Evolutionary conservation across 1,139 yeast genomes (phyloP).

Genomic region (Zygosaccharomyces sapae): DNA sequence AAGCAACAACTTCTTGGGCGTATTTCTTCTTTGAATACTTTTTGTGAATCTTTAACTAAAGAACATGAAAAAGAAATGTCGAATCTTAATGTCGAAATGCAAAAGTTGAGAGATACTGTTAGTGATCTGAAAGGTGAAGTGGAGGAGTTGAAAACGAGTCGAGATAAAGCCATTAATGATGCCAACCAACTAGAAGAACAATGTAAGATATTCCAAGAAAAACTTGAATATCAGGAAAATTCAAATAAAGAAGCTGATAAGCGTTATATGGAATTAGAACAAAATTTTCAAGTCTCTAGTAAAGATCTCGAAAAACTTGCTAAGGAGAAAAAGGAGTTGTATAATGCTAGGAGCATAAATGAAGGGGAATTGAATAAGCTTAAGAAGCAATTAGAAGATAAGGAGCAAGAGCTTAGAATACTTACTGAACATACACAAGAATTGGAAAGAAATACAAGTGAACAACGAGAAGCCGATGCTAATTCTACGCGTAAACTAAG

Average conservation of each 20-base stretch:
- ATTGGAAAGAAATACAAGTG: neutral
- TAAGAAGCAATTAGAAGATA: conserved; percentile 5
- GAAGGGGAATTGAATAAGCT: conserved; percentile 4
- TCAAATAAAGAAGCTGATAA: conserved; percentile 3
- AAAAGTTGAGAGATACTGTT: conserved; percentile 1
- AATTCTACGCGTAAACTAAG: neutral
- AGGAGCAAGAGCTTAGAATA: neutral
- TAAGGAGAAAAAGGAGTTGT: conserved; percentile 7
- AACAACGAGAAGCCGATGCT: neutral
- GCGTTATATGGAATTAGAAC: neutral
- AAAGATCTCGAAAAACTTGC: conserved; percentile 10
- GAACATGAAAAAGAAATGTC: conserved; percentile 6
- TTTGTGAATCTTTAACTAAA: conserved; percentile 12
- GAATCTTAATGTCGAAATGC: conserved; percentile 4
- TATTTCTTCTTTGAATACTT: conserved; percentile 3
- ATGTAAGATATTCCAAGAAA: conserved; percentile 5
- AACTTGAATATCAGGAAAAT: conserved; percentile 1
- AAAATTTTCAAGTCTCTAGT: neutral
- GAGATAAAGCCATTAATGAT: conserved; percentile 8
- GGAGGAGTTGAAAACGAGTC: conserved; percentile 5
- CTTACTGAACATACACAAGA: neutral
- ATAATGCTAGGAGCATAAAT: neutral
- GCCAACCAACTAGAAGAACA: neutral
- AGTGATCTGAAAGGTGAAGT: conserved; percentile 11
- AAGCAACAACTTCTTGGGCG: conserved; percentile 8